Conservation (phyloP, 2,329 filamentous ascomycete species). For the Fonsecaea pedrosoi region DNA sequence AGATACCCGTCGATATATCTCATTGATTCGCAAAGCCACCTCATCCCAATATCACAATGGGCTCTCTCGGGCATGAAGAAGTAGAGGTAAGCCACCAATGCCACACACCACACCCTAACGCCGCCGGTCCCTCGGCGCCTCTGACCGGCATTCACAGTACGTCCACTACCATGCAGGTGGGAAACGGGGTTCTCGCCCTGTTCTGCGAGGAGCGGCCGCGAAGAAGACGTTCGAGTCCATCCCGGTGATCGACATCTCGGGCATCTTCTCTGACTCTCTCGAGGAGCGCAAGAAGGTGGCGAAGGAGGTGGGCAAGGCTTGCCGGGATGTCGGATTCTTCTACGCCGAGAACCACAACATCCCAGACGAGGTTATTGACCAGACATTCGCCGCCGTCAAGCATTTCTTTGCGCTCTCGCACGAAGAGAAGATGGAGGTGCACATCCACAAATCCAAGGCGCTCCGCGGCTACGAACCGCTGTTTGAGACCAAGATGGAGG, state of each 20-base stretch:
- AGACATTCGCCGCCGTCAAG: slow-evolving; percentile 48
- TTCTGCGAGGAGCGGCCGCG: slow-evolving; percentile 15
- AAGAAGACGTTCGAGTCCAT: slow-evolving; percentile 40
- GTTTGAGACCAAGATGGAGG: slow-evolving; percentile 20
- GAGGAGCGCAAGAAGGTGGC: slow-evolving; percentile 50
- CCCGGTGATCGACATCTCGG: slow-evolving; percentile 54
- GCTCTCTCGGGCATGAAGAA: slow-evolving; percentile 13
- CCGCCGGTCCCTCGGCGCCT: neutral
- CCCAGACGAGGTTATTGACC: slow-evolving; percentile 30
- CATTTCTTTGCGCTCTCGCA: slow-evolving; percentile 53
- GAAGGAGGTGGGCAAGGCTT: slow-evolving; percentile 50
- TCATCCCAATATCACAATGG: slow-evolving; percentile 6
- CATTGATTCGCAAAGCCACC: neutral
- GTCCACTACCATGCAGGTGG: slow-evolving; percentile 17
- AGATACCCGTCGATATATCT: neutral
- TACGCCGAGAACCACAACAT: slow-evolving; percentile 41
- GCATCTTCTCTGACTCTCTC: slow-evolving; percentile 46
- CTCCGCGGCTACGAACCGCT: slow-evolving; percentile 16
- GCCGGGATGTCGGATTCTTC: slow-evolving; percentile 48
- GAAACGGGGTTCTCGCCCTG: slow-evolving; percentile 13
- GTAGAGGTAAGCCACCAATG: slow-evolving; percentile 9
- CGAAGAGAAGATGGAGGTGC: slow-evolving; percentile 57
- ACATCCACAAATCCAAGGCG: slow-evolving; percentile 42
- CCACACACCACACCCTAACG: neutral
- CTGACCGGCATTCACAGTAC: slow-evolving; percentile 12